Percentiles rank a stretch among this genome's conserved stretches.
Conservation (phyloP, 345 rosid genomes). For the Balakata baccata region DNA sequence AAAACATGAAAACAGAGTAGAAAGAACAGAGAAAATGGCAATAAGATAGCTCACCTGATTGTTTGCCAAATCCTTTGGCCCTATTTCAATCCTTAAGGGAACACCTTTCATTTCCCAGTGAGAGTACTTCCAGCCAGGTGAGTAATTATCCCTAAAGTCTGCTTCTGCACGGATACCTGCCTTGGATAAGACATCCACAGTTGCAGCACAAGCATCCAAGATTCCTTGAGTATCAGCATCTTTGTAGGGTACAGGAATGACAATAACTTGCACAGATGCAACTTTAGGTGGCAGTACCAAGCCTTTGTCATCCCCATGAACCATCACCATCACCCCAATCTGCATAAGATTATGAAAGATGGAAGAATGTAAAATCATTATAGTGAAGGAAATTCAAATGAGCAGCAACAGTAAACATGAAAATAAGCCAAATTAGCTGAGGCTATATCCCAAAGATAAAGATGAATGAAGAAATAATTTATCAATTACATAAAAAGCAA, state of each 20-base stretch:
- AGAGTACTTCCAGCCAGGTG: constrained; percentile 99
- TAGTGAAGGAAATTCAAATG: neutral
- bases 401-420: neutral
- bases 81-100: constrained; percentile 93
- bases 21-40: neutral
- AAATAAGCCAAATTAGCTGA: neutral
- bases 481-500: neutral
- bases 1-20: constrained; percentile 5
- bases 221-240: constrained; percentile 87
- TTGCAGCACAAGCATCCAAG: constrained; percentile 73
- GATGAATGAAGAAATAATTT: neutral
- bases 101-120: constrained; percentile 99
- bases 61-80: constrained; percentile 82
- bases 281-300: constrained; percentile 89
- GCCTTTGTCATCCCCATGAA: constrained; percentile 91
- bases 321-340: constrained; percentile 99
- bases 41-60: constrained; percentile 49
- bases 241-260: constrained; percentile 89
- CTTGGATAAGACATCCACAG: constrained; percentile 53
- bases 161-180: constrained; percentile 79
- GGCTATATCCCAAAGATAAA: neutral
- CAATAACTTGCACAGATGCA: constrained; percentile 79
- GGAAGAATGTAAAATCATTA: neutral
- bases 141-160: constrained; percentile 83
- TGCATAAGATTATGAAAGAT: constrained; percentile 17